These are phyloP conservation scores for Leccinellum rugosiceps DNA, from an alignment of 768 basidiomycete genomes.

Conservation along the genomic window DNA sequence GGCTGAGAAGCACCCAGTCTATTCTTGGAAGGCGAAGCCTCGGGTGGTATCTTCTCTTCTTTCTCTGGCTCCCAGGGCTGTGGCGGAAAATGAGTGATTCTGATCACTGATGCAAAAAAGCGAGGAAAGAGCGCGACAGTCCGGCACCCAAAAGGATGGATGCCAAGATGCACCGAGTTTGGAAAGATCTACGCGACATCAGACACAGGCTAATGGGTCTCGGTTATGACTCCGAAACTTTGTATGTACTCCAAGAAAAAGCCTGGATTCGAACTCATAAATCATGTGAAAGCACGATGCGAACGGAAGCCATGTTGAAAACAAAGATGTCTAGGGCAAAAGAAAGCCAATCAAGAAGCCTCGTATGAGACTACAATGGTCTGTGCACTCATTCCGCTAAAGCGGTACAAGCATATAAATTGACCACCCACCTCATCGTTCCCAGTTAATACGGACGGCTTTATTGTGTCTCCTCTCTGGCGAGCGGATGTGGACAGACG, in stretches of 20 bases:
- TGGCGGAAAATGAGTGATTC: slow-evolving; percentile 6
- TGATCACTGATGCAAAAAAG: neutral
- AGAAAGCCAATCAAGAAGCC: neutral
- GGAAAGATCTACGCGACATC: neutral
- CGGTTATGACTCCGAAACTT: neutral
- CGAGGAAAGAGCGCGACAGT: neutral
- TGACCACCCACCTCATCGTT: slow-evolving; percentile 14
- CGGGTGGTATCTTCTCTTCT: slow-evolving; percentile 1
- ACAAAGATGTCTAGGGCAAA: no score
- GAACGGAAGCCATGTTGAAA: neutral
- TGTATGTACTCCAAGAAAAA: neutral
- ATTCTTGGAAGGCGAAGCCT: neutral
- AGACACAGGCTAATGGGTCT: no score
- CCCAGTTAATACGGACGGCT: neutral
- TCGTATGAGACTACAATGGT: neutral
- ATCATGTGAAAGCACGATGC: neutral
- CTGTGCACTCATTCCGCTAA: neutral
- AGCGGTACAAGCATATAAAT: neutral
- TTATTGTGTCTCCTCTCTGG: slow-evolving; percentile 20
- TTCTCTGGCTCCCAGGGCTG: slow-evolving; percentile 2
- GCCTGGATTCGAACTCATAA: neutral
- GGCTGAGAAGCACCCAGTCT: neutral
- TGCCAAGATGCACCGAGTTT: neutral
- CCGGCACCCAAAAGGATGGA: neutral
- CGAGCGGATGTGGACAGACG: neutral